A percentile compares a stretch with the other conserved stretches of the same genome.
Conservation (phyloP, 1,139 yeast genomes). For the Meyerozyma sp. region DNA sequence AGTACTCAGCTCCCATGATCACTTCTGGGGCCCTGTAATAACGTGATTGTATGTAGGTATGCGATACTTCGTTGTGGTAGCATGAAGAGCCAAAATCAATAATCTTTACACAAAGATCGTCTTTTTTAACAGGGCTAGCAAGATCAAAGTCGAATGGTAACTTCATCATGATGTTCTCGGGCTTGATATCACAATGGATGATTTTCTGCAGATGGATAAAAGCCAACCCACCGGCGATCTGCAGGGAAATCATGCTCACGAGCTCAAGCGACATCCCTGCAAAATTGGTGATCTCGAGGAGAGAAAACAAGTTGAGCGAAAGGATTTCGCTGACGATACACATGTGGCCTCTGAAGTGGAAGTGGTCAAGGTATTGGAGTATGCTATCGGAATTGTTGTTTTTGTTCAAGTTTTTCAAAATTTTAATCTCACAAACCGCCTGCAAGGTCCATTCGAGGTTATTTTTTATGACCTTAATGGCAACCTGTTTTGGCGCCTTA, state of each 20-base stretch:
- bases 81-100: slow-evolving; percentile 68
- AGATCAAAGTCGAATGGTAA: slow-evolving; percentile 21
- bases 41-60: slow-evolving; percentile 59
- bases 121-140: slow-evolving; percentile 3
- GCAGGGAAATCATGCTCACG: slow-evolving; percentile 46
- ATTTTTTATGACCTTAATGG: slow-evolving; percentile 73
- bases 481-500: slow-evolving; percentile 39
- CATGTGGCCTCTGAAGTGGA: slow-evolving; percentile 77
- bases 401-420: slow-evolving; percentile 45
- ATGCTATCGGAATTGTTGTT: slow-evolving; percentile 28
- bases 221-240: slow-evolving; percentile 55
- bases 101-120: slow-evolving; percentile 39
- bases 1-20: slow-evolving; percentile 70
- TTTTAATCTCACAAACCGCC: slow-evolving; percentile 72
- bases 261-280: slow-evolving; percentile 55
- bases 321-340: slow-evolving; percentile 75
- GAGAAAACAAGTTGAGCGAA: slow-evolving; percentile 62
- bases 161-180: slow-evolving; percentile 57
- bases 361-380: slow-evolving; percentile 60
- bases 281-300: slow-evolving; percentile 56
- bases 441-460: slow-evolving; percentile 72
- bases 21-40: slow-evolving; percentile 78
- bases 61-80: slow-evolving; percentile 38
- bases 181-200: slow-evolving; percentile 78
- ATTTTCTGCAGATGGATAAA: slow-evolving; percentile 53